Conservation (phyloP, 2,329 filamentous ascomycete species). For the Penicillium sclerotigenum region DNA sequence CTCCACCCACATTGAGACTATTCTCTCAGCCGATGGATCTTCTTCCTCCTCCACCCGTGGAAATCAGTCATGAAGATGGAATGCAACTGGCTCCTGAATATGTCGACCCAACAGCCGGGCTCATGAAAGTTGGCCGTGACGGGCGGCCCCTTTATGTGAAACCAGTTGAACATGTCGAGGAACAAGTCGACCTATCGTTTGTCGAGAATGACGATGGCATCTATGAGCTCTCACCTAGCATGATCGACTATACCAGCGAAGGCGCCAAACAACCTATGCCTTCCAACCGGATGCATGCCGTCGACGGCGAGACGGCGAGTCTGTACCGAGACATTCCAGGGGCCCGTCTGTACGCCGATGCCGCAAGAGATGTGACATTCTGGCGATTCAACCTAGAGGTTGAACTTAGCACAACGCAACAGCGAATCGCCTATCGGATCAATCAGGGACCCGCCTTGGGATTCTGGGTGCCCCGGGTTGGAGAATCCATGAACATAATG, state of each 20-base stretch:
- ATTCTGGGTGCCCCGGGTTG: slow-evolving; percentile 88
- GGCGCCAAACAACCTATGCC: slow-evolving; percentile 43
- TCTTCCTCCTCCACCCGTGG: slow-evolving; percentile 70
- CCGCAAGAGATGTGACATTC: slow-evolving; percentile 84
- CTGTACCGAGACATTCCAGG: slow-evolving; percentile 82
- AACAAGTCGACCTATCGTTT: slow-evolving; percentile 72
- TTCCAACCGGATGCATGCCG: slow-evolving; percentile 44
- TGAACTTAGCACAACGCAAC: slow-evolving; percentile 72
- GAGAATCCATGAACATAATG: slow-evolving; percentile 95
- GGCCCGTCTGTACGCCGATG: slow-evolving; percentile 76
- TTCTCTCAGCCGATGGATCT: slow-evolving; percentile 86
- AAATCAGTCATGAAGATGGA: slow-evolving; percentile 59
- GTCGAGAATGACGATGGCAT: slow-evolving; percentile 78
- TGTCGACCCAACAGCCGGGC: slow-evolving; percentile 82
- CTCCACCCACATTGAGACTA: slow-evolving; percentile 71
- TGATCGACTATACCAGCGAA: slow-evolving; percentile 41
- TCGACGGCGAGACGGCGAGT: slow-evolving; percentile 75
- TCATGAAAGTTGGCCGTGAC: slow-evolving; percentile 78
- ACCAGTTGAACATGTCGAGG: slow-evolving; percentile 80
- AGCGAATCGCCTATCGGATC: slow-evolving; percentile 91
- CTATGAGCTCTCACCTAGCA: slow-evolving; percentile 64
- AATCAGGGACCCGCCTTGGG: slow-evolving; percentile 83
- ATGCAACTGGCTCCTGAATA: slow-evolving; percentile 69
- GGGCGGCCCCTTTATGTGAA: slow-evolving; percentile 85
- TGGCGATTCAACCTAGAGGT: slow-evolving; percentile 97